Percentiles rank a stretch among this genome's conserved stretches.
Evolutionary conservation across 768 basidiomycete species (phyloP).

Genomic region (Suillus subaureus): DNA sequence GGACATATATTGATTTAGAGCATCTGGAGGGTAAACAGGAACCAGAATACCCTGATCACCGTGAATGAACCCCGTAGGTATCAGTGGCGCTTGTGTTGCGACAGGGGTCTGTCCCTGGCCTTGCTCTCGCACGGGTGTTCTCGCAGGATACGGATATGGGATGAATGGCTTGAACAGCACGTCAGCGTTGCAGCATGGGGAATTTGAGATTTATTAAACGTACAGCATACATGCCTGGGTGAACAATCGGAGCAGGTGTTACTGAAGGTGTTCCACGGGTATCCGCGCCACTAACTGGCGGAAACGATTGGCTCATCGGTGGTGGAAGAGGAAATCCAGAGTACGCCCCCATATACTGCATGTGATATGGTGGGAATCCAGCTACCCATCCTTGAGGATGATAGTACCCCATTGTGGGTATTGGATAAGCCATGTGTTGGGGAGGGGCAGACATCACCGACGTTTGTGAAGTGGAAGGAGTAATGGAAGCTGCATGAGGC

Average conservation of each 20-base stretch:
- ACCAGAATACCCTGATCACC: slow-evolving; percentile 74
- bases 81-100: slow-evolving; percentile 53
- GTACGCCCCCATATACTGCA: slow-evolving; percentile 52
- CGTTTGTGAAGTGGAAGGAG: slow-evolving; percentile 27
- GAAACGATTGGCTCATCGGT: slow-evolving; percentile 25
- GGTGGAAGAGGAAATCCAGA: slow-evolving; percentile 44
- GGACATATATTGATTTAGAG: slow-evolving; percentile 69
- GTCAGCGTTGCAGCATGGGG: slow-evolving; percentile 14
- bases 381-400: slow-evolving; percentile 54
- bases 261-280: slow-evolving; percentile 34
- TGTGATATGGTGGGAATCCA: slow-evolving; percentile 52
- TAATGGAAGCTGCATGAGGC: slow-evolving; percentile 10
- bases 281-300: slow-evolving; percentile 40
- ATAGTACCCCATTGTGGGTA: slow-evolving; percentile 48
- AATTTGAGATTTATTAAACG: slow-evolving; percentile 22
- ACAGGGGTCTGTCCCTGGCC: slow-evolving; percentile 17
- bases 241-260: slow-evolving; percentile 40
- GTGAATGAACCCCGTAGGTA: slow-evolving; percentile 70
- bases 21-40: slow-evolving; percentile 71
- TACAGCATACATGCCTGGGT: slow-evolving; percentile 50
- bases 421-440: slow-evolving; percentile 36
- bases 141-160: slow-evolving; percentile 47
- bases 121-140: slow-evolving; percentile 24
- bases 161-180: slow-evolving; percentile 44
- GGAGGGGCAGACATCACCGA: slow-evolving; percentile 27